Conservation (phyloP, 2,329 filamentous ascomycete species). For the Pseudohalonectria lignicola region DNA sequence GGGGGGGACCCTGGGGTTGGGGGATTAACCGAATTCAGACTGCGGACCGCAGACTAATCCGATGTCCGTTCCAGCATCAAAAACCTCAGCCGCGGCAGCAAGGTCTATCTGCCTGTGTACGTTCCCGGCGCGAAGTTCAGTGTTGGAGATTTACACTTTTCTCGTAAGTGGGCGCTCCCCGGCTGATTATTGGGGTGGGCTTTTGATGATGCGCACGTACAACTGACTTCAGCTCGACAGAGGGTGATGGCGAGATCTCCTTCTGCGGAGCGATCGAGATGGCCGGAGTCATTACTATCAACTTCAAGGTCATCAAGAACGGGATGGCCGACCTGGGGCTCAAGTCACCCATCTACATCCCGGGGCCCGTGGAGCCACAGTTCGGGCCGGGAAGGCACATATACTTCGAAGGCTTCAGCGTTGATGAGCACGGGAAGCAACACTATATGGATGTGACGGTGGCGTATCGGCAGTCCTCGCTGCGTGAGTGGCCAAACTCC, state of each 20-base stretch:
- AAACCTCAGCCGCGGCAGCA: constrained; percentile 25
- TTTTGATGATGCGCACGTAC: too few species aligned
- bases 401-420: constrained; percentile 83
- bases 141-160: constrained; percentile 82
- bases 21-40: too few species aligned
- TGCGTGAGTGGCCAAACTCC: constrained; percentile 27
- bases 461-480: constrained; percentile 72
- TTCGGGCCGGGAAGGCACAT: constrained; percentile 74
- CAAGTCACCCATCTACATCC: constrained; percentile 76
- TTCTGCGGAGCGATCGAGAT: constrained; percentile 91
- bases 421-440: constrained; percentile 81
- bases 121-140: constrained; percentile 80
- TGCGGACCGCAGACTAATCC: too few species aligned
- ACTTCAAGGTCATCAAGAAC: constrained; percentile 77
- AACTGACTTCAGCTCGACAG: constrained; percentile 19
- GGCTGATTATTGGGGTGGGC: too few species aligned
- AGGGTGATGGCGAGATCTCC: constrained; percentile 84
- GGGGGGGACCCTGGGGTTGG: too few species aligned
- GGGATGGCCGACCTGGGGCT: constrained; percentile 65
- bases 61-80: constrained; percentile 15
- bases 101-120: constrained; percentile 81
- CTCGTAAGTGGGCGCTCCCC: constrained; percentile 28
- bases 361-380: constrained; percentile 78
- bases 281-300: constrained; percentile 74
- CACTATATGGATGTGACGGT: constrained; percentile 81